Conservation (phyloP, 495 filamentous ascomycete species). For the Cairneyella variabilis region DNA sequence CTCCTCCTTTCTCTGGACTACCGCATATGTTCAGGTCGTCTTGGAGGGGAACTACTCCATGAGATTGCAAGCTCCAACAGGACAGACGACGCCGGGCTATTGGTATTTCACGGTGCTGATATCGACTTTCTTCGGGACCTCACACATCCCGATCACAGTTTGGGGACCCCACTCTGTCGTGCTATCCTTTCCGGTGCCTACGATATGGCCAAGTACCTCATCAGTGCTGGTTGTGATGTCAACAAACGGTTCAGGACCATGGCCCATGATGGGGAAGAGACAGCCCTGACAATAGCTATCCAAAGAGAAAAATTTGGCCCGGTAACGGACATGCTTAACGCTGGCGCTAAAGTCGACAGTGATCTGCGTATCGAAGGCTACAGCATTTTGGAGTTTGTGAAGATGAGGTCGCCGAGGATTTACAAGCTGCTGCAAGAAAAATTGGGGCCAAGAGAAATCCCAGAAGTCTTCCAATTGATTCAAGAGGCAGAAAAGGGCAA, state of each 20-base stretch:
- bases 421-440: not conserved
- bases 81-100: not conserved
- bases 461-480: constrained; percentile 4
- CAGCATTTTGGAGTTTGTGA: constrained; percentile 15
- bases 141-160: not conserved
- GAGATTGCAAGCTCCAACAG: not conserved
- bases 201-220: constrained; percentile 5
- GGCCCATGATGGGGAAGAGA: not conserved
- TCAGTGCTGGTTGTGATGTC: constrained; percentile 7
- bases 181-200: not conserved
- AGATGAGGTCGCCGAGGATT: constrained; percentile 7
- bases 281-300: constrained; percentile 15
- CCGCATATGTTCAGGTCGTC: no score
- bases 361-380: constrained; percentile 12
- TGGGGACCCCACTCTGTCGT: constrained; percentile 2
- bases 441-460: constrained; percentile 1
- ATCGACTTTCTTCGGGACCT: constrained; percentile 4
- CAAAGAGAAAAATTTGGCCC: not conserved
- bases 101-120: constrained; percentile 4
- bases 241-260: constrained; percentile 1
- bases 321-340: constrained; percentile 12
- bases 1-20: constrained; percentile 1
- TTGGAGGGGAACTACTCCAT: constrained; percentile 7
- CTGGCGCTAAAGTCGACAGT: constrained; percentile 10
- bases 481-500: constrained; percentile 3